Conservation (phyloP, 2,329 filamentous ascomycete genomes). For the Diaporthe citriasiana region DNA sequence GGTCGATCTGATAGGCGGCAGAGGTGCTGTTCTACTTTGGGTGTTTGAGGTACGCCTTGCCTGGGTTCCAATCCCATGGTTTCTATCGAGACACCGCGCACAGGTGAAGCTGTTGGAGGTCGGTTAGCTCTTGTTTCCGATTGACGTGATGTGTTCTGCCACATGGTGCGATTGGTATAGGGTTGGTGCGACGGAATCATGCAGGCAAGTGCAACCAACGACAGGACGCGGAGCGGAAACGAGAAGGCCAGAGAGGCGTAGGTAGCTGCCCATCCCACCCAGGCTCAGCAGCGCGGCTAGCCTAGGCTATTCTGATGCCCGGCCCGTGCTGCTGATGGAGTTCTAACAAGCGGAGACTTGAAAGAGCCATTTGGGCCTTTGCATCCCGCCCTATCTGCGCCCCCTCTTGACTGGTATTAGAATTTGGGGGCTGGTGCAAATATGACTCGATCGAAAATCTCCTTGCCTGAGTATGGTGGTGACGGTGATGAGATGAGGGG, state of each 20-base stretch:
- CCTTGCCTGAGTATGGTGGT: background rate
- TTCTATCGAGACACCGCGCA: constrained; percentile 34
- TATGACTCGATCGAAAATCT: background rate
- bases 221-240: background rate
- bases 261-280: background rate
- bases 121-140: constrained; percentile 2
- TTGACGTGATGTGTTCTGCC: background rate
- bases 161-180: background rate
- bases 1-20: background rate
- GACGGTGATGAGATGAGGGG: constrained; percentile 17
- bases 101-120: constrained; percentile 39
- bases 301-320: background rate
- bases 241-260: background rate
- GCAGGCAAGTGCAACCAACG: constrained; percentile 1
- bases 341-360: background rate
- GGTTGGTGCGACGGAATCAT: constrained; percentile 1
- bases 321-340: background rate
- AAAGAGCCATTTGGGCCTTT: background rate
- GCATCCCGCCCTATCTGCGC: background rate
- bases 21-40: constrained; percentile 7
- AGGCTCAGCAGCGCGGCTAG: background rate
- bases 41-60: constrained; percentile 16
- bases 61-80: constrained; percentile 36
- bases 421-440: background rate
- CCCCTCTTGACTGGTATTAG: background rate